A percentile compares a stretch with the other conserved stretches of the same genome.
These are phyloP conservation scores for Pseudogymnoascus sp. DNA, from an alignment of 2,329 filamentous ascomycete species.

Conservation along the genomic window DNA sequence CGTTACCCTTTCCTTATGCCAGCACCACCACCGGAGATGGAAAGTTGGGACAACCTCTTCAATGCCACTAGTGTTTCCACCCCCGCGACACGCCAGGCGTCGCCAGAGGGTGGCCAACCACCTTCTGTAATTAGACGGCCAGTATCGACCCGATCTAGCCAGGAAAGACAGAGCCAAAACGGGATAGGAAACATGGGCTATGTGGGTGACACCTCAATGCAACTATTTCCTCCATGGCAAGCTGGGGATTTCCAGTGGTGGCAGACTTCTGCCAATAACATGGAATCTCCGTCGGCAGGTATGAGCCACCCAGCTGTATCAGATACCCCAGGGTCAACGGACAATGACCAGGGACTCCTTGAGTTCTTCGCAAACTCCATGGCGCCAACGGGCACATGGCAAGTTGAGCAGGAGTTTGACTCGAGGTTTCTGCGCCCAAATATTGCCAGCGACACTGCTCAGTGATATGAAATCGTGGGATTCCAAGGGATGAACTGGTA, in stretches of 20 bases:
- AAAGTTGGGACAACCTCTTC: slow-evolving; percentile 10
- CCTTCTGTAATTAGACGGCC: background rate
- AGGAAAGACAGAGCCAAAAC: background rate
- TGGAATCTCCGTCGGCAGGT: background rate
- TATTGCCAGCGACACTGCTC: background rate
- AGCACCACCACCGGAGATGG: background rate
- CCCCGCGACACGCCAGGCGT: background rate
- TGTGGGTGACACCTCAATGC: background rate
- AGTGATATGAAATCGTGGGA: background rate
- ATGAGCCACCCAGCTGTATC: background rate
- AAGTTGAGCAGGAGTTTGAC: background rate
- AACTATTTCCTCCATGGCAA: background rate
- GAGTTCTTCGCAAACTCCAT: background rate
- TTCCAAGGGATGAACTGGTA: background rate
- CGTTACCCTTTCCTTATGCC: slow-evolving; percentile 10
- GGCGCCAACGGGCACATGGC: background rate
- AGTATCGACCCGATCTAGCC: background rate
- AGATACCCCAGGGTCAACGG: background rate
- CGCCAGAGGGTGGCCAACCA: background rate
- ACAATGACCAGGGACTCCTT: background rate
- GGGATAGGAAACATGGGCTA: background rate
- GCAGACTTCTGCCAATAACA: background rate
- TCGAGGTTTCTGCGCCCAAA: background rate
- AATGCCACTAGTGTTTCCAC: slow-evolving; percentile 9
- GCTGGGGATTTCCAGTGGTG: background rate